These are phyloP conservation scores for Fusarium pseudograminearum DNA, from an alignment of 2,329 filamentous ascomycete genomes.

Conservation along the genomic window DNA sequence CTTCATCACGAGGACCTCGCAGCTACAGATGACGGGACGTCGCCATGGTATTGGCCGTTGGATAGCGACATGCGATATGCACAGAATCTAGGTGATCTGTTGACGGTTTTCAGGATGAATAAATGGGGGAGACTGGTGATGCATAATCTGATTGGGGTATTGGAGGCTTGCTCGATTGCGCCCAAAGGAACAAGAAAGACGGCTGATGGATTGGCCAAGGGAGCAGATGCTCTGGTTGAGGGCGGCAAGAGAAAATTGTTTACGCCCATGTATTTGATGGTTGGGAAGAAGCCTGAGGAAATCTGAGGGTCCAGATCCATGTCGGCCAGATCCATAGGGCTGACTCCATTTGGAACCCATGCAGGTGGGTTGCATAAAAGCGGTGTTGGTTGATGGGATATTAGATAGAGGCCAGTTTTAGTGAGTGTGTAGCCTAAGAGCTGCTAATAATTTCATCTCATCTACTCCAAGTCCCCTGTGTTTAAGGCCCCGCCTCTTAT, in stretches of 20 bases:
- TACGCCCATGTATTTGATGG: slow-evolving; percentile 87
- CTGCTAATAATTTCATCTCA: not conserved
- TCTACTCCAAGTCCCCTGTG: not conserved
- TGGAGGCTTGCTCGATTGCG: slow-evolving; percentile 78
- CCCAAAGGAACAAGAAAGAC: slow-evolving; percentile 88
- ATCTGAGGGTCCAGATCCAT: not conserved
- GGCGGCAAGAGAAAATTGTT: slow-evolving; percentile 88
- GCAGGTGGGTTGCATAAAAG: not conserved
- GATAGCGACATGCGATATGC: slow-evolving; percentile 81
- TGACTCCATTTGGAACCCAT: not conserved
- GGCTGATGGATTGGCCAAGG: slow-evolving; percentile 81
- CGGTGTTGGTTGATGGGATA: too few species aligned
- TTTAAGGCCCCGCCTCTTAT: not conserved
- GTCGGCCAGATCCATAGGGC: slow-evolving; percentile 1
- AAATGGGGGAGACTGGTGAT: slow-evolving; percentile 77
- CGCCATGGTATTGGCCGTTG: slow-evolving; percentile 92
- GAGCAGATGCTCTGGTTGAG: slow-evolving; percentile 83
- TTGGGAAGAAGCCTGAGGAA: slow-evolving; percentile 13
- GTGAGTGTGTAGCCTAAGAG: not conserved
- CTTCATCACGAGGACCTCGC: slow-evolving; percentile 71
- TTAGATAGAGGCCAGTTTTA: too few species aligned
- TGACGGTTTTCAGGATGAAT: slow-evolving; percentile 87
- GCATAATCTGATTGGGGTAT: slow-evolving; percentile 77
- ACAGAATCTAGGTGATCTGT: slow-evolving; percentile 76
- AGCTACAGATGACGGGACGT: slow-evolving; percentile 53